Percentiles rank a stretch among this genome's conserved stretches.
Conservation (phyloP, 225 moss, liverwort and hornwort genomes). For the Physcomitrellopsis africana region DNA sequence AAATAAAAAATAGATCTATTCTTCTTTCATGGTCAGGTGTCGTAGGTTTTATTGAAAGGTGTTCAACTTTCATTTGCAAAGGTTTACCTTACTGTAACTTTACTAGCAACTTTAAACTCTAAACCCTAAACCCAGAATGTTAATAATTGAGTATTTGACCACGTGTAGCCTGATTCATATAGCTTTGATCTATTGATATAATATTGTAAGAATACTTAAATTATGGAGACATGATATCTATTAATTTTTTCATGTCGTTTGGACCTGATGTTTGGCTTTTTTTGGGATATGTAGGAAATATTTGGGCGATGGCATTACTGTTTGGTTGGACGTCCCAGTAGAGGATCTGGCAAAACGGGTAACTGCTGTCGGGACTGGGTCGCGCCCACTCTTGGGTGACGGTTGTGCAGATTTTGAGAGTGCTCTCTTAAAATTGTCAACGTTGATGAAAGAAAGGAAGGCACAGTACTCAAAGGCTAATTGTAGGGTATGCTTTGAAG, state of each 20-base stretch:
- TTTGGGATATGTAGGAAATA: constrained; percentile 55
- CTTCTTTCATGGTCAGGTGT: neutral
- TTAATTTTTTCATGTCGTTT: neutral
- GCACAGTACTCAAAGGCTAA: constrained; percentile 67
- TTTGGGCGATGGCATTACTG: constrained; percentile 73
- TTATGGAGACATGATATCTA: neutral
- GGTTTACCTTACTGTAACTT: neutral
- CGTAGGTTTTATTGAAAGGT: neutral
- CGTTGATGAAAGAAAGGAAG: constrained; percentile 56
- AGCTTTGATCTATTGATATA: neutral
- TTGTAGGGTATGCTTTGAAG: constrained; percentile 67
- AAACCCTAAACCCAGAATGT: neutral
- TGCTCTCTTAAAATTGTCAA: constrained; percentile 53
- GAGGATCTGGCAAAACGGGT: constrained; percentile 78
- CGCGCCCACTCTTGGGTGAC: constrained; percentile 72
- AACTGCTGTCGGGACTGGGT: constrained; percentile 70
- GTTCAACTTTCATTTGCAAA: constrained; percentile 1
- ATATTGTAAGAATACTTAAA: neutral
- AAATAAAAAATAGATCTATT: neutral
- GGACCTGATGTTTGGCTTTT: constrained; percentile 18
- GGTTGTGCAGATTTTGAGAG: constrained; percentile 56
- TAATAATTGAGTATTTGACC: neutral
- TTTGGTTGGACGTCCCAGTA: constrained; percentile 91
- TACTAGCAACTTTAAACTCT: neutral
- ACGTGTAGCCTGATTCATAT: neutral